Evolutionary conservation across 768 basidiomycete species (phyloP).

Genomic region (Daedaleopsis sinensis): DNA sequence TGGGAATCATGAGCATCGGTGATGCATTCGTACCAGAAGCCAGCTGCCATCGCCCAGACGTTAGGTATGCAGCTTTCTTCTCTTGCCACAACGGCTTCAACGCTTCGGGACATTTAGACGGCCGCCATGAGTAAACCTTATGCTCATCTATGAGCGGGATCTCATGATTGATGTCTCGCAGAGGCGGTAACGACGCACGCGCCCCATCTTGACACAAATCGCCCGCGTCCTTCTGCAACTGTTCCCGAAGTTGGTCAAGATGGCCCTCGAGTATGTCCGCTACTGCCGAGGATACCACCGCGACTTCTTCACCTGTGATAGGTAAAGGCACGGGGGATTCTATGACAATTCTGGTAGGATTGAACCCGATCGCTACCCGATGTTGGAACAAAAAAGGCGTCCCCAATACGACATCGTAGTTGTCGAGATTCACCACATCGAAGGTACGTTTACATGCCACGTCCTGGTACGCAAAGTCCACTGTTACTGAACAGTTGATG

Average conservation of each 20-base stretch:
- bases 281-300: slow-evolving; percentile 2
- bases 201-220: slow-evolving; percentile 18
- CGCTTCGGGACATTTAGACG: slow-evolving; percentile 26
- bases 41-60: slow-evolving; percentile 24
- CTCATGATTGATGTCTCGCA: slow-evolving; percentile 24
- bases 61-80: slow-evolving; percentile 27
- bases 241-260: slow-evolving; percentile 14
- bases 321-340: neutral
- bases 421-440: slow-evolving; percentile 13
- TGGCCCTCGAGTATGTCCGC: slow-evolving; percentile 12
- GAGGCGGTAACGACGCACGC: slow-evolving; percentile 18
- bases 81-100: slow-evolving; percentile 19
- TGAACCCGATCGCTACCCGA: slow-evolving; percentile 13
- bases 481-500: slow-evolving; percentile 22
- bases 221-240: slow-evolving; percentile 13
- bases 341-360: slow-evolving; percentile 6
- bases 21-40: slow-evolving; percentile 20
- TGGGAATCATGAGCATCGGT: slow-evolving; percentile 19
- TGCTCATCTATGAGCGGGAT: slow-evolving; percentile 25
- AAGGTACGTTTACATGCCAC: slow-evolving; percentile 2
- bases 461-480: slow-evolving; percentile 5
- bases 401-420: slow-evolving; percentile 33
- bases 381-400: slow-evolving; percentile 31
- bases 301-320: slow-evolving; percentile 8
- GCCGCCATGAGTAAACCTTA: slow-evolving; percentile 22